phyloP scores from a whole-genome alignment of 352 stramenopile genomes.

The Plasmopara viticola region DNA sequence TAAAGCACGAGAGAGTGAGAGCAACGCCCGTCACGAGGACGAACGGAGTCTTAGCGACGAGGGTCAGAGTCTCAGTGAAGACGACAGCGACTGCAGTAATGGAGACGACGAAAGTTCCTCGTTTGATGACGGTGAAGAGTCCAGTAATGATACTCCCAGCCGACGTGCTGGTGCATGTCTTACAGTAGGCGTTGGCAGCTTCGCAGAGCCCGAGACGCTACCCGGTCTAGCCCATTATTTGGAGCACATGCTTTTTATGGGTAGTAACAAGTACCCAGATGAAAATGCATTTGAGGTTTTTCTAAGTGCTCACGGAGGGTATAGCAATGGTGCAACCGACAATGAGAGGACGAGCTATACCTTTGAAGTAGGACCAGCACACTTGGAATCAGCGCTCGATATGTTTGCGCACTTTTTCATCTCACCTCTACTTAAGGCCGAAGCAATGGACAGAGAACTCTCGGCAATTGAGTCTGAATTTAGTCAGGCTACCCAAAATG shows the following conservation, averaged over 20 bases:
- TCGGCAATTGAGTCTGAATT: conserved; percentile 88
- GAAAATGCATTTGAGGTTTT: conserved; percentile 92
- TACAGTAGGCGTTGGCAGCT: conserved; percentile 65
- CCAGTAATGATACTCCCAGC: conserved; percentile 16
- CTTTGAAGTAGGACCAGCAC: conserved; percentile 81
- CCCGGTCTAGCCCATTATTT: conserved; percentile 88
- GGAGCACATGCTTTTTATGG: conserved; percentile 97
- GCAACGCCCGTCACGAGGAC: conserved; percentile 17
- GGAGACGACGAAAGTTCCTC: conserved; percentile 24
- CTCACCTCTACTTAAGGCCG: conserved; percentile 72
- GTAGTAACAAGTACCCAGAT: conserved; percentile 87
- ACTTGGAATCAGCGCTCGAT: conserved; percentile 69
- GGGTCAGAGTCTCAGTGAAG: conserved; percentile 20
- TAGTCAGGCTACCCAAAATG: conserved; percentile 65
- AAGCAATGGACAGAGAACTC: conserved; percentile 77
- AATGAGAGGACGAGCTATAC: conserved; percentile 91
- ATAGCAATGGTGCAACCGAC: conserved; percentile 90
- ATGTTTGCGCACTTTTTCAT: conserved; percentile 96
- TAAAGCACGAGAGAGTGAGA: conserved; percentile 26
- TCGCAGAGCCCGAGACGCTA: conserved; percentile 60
- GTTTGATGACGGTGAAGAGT: conserved; percentile 37
- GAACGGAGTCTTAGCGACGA: conserved; percentile 3
- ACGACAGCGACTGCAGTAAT: conserved; percentile 12
- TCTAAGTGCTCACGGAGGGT: conserved; percentile 83
- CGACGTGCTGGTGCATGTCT: conserved; percentile 55